Percentiles rank a stretch among this genome's conserved stretches.
Conservation (phyloP, 805 yeast genomes). For the Wickerhamomyces rabaulensis region DNA sequence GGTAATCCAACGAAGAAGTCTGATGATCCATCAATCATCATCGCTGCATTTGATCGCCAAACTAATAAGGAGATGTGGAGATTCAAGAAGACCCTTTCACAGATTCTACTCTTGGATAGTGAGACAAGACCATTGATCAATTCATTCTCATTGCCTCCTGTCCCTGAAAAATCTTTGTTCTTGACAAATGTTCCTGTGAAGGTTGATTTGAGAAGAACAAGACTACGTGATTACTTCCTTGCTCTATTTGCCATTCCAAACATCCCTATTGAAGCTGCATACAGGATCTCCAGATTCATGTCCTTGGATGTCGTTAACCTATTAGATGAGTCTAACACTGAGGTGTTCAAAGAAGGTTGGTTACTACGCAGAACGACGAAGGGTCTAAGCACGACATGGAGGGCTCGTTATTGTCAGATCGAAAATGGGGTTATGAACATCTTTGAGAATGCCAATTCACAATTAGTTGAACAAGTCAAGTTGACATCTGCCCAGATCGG, state of each 20-base stretch:
- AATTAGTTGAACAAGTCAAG: constrained; percentile 45
- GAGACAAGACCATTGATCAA: constrained; percentile 51
- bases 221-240: constrained; percentile 54
- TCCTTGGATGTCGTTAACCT: constrained; percentile 64
- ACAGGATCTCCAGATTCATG: constrained; percentile 56
- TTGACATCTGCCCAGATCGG: constrained; percentile 52
- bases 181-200: constrained; percentile 54
- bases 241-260: constrained; percentile 53
- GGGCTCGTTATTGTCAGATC: constrained; percentile 60
- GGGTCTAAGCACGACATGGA: constrained; percentile 64
- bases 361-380: constrained; percentile 53
- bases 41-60: constrained; percentile 59
- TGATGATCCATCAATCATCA: constrained; percentile 56
- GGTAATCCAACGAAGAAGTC: constrained; percentile 35
- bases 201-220: constrained; percentile 54
- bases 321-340: constrained; percentile 44
- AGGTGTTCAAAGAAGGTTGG: constrained; percentile 58
- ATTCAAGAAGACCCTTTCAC: constrained; percentile 57
- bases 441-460: constrained; percentile 53
- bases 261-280: constrained; percentile 47
- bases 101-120: constrained; percentile 56
- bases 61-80: constrained; percentile 68
- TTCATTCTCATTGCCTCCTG: constrained; percentile 41
- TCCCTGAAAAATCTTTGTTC: constrained; percentile 64
- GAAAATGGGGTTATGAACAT: constrained; percentile 55